Percentiles rank a stretch among this genome's conserved stretches.
Evolutionary conservation across 495 filamentous ascomycete genomes (phyloP).

Genomic region (Hypomontagnella monticulosa): DNA sequence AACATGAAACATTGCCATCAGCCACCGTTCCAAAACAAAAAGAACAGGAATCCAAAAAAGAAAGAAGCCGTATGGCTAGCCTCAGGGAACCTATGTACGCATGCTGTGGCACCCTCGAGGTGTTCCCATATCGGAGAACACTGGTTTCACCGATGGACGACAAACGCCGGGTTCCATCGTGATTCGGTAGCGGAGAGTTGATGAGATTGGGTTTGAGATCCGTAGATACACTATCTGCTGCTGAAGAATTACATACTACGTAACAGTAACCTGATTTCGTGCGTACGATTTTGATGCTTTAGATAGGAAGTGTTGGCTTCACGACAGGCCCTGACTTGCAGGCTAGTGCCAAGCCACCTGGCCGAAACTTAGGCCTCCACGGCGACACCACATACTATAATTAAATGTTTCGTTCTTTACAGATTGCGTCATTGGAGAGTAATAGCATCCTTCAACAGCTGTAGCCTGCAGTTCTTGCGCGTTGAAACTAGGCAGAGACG

Average conservation of each 20-base stretch:
- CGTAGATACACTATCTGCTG: slow-evolving; percentile 16
- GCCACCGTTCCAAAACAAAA: slow-evolving; percentile 34
- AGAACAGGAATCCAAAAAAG: slow-evolving; percentile 1
- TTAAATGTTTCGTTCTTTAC: neutral
- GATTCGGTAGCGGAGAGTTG: slow-evolving; percentile 29
- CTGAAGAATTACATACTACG: slow-evolving; percentile 25
- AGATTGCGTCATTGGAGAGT: slow-evolving; percentile 24
- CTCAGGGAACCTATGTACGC: slow-evolving; percentile 34
- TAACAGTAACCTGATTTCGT: slow-evolving; percentile 27
- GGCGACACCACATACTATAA: slow-evolving; percentile 10
- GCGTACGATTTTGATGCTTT: slow-evolving; percentile 18
- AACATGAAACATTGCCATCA: slow-evolving; percentile 46
- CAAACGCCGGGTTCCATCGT: slow-evolving; percentile 17
- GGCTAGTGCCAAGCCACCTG: slow-evolving; percentile 21
- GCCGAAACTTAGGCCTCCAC: slow-evolving; percentile 15
- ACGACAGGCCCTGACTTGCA: slow-evolving; percentile 13
- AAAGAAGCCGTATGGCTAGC: slow-evolving; percentile 7
- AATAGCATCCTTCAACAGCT: neutral
- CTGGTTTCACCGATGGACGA: slow-evolving; percentile 40
- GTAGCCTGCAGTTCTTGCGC: neutral
- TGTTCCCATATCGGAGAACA: slow-evolving; percentile 39
- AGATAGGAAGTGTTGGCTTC: slow-evolving; percentile 10
- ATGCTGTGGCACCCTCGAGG: slow-evolving; percentile 35
- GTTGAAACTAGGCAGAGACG: slow-evolving; percentile 2
- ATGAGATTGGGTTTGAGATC: slow-evolving; percentile 44